These are phyloP conservation scores for Lepidium didymum DNA, from an alignment of 345 rosid genomes.

Conservation along the genomic window DNA sequence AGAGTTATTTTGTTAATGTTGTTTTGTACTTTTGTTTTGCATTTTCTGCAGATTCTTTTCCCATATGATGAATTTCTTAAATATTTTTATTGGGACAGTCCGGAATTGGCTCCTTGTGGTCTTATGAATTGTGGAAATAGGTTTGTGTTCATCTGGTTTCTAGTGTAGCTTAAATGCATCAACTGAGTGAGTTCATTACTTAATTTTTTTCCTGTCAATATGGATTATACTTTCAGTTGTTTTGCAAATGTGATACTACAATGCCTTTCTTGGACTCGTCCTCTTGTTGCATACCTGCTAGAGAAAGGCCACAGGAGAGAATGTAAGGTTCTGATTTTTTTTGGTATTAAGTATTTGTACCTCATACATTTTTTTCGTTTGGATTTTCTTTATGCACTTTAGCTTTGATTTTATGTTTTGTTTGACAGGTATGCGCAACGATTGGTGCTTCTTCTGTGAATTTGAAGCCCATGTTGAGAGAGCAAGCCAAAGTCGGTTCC, in stretches of 20 bases:
- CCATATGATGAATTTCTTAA: slow-evolving; percentile 77
- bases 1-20: not conserved
- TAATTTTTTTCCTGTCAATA: not conserved
- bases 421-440: slow-evolving; percentile 68
- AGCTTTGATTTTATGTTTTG: slow-evolving; percentile 13
- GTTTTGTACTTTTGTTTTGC: slow-evolving; percentile 4
- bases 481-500: slow-evolving; percentile 47
- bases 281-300: slow-evolving; percentile 83
- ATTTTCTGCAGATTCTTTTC: slow-evolving; percentile 62
- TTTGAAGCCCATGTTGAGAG: slow-evolving; percentile 77
- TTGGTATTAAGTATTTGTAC: not conserved
- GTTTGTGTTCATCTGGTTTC: slow-evolving; percentile 28
- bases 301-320: slow-evolving; percentile 76
- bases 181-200: not conserved
- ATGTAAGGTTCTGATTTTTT: slow-evolving; percentile 41
- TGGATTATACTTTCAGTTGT: slow-evolving; percentile 51
- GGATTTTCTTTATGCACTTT: not conserved
- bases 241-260: slow-evolving; percentile 92
- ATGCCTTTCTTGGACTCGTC: slow-evolving; percentile 83
- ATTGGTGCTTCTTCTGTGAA: slow-evolving; percentile 94
- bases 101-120: slow-evolving; percentile 69
- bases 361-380: not conserved
- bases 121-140: slow-evolving; percentile 98
- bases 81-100: slow-evolving; percentile 64
- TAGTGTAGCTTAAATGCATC: not conserved